A percentile compares a stretch with the other conserved stretches of the same genome.
Evolutionary conservation across 768 basidiomycete species (phyloP).

Genomic region (Fomitopsis pulvina): DNA sequence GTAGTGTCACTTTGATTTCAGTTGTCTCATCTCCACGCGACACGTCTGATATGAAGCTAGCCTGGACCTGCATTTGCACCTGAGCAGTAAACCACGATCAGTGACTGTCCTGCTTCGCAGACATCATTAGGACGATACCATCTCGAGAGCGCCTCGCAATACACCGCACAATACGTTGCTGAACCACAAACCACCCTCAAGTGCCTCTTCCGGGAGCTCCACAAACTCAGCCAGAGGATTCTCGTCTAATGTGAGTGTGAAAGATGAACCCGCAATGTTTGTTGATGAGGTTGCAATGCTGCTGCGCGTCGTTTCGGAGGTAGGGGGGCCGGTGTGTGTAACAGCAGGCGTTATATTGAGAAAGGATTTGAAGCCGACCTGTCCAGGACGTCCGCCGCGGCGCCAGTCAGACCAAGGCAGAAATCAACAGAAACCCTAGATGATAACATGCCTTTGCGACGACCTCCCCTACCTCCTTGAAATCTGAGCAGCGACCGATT

Average conservation of each 20-base stretch:
- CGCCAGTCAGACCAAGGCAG: not conserved
- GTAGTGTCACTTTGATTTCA: constrained; percentile 84
- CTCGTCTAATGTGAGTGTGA: constrained; percentile 86
- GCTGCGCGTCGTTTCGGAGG: constrained; percentile 37
- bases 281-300: constrained; percentile 30
- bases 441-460: constrained; percentile 72
- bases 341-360: constrained; percentile 86
- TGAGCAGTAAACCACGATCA: constrained; percentile 27
- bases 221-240: constrained; percentile 97
- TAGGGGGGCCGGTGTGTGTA: constrained; percentile 55
- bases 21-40: constrained; percentile 91
- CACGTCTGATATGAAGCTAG: constrained; percentile 82
- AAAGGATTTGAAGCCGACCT: constrained; percentile 99
- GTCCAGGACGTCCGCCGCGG: too few species aligned
- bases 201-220: constrained; percentile 87
- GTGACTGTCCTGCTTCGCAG: not conserved
- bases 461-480: constrained; percentile 92
- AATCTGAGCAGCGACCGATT: constrained; percentile 89
- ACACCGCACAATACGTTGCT: constrained; percentile 96
- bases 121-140: constrained; percentile 52
- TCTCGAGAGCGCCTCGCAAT: constrained; percentile 87
- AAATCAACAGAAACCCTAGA: constrained; percentile 1
- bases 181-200: constrained; percentile 94
- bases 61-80: constrained; percentile 96
- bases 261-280: constrained; percentile 46